phyloP scores from a whole-genome alignment of 495 filamentous ascomycete species.

The Platismatia glauca region DNA sequence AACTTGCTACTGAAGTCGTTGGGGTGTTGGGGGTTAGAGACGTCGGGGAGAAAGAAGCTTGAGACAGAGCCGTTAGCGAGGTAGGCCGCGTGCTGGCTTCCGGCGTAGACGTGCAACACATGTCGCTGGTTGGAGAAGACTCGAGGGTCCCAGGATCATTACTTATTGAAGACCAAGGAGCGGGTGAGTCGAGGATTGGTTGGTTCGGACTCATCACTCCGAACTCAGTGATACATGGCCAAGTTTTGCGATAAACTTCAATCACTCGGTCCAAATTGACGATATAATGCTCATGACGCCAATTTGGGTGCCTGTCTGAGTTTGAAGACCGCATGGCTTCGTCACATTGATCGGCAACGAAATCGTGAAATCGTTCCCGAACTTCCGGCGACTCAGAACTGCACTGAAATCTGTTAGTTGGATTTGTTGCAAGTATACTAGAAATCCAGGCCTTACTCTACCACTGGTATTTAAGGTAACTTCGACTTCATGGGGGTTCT shows the following conservation, averaged over 20 bases:
- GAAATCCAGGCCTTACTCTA: neutral
- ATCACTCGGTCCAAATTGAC: neutral
- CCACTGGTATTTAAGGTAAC: conserved; percentile 2
- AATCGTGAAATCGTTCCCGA: neutral
- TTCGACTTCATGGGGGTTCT: conserved; percentile 6
- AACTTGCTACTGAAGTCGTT: neutral
- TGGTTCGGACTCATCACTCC: neutral
- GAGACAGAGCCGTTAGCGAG: neutral
- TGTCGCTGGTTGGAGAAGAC: conserved; percentile 2
- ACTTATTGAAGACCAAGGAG: neutral
- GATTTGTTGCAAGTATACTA: no score
- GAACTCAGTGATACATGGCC: neutral
- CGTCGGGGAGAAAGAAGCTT: conserved; percentile 1
- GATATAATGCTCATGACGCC: conserved; percentile 2
- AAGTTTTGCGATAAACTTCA: neutral
- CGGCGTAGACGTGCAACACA: neutral
- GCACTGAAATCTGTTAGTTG: neutral
- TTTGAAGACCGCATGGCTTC: neutral
- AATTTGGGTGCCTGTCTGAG: neutral
- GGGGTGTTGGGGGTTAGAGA: neutral
- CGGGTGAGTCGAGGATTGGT: neutral
- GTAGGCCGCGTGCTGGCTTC: neutral
- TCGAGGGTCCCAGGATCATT: neutral
- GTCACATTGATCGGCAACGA: neutral
- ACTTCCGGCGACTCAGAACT: conserved; percentile 1